Evolutionary conservation across 176 grass and related monocot species (phyloP).

Genomic region (Oryza glaberrima): DNA sequence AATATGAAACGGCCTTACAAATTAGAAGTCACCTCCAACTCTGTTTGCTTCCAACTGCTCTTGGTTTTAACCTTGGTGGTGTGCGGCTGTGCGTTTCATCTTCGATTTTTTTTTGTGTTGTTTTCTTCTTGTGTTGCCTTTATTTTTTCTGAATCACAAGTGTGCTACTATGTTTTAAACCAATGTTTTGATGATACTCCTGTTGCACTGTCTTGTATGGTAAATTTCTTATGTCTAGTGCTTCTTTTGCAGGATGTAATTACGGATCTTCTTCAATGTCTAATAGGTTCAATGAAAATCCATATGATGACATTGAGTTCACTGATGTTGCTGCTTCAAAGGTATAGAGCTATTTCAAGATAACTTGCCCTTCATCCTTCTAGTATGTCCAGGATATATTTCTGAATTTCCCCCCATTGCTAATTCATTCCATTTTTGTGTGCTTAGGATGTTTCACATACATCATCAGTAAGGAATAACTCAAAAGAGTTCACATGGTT

Average conservation of each 20-base stretch:
- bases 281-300: constrained; percentile 49
- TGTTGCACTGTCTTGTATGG: background rate
- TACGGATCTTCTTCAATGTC: constrained; percentile 31
- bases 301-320: constrained; percentile 43
- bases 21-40: background rate
- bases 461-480: constrained; percentile 31
- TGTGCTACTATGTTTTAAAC: background rate
- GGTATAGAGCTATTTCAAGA: constrained; percentile 44
- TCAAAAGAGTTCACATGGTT: constrained; percentile 73
- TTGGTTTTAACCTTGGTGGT: background rate
- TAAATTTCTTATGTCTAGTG: background rate
- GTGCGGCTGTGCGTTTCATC: background rate
- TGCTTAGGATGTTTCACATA: constrained; percentile 61
- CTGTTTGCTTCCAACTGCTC: background rate
- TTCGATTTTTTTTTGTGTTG: background rate
- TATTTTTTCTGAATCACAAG: background rate
- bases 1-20: background rate
- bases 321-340: constrained; percentile 55
- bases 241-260: constrained; percentile 48
- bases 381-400: background rate
- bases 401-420: background rate
- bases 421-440: background rate
- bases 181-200: background rate
- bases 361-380: background rate
- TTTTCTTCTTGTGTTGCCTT: background rate